A percentile compares a stretch with the other conserved stretches of the same genome.
Conservation (phyloP, 2,329 filamentous ascomycete genomes). For the Ophiostoma pallidulum region DNA sequence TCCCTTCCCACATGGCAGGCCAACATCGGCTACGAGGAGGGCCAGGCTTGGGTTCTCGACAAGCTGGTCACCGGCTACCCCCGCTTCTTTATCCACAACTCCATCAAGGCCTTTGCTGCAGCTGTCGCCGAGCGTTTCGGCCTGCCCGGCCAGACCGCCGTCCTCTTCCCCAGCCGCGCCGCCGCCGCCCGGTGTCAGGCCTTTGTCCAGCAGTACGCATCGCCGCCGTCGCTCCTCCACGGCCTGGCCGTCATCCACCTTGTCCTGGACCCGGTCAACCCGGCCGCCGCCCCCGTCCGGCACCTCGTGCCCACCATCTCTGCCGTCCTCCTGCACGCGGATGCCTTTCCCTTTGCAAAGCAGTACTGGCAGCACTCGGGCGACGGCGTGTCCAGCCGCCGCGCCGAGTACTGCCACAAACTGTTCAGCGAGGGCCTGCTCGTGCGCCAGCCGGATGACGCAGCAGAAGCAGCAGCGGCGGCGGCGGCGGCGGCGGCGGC, state of each 20-base stretch:
- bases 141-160: conserved; percentile 53
- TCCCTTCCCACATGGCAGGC: conserved; percentile 88
- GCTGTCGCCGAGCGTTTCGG: conserved; percentile 59
- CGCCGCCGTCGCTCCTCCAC: conserved; percentile 36
- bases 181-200: conserved; percentile 63
- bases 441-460: conserved; percentile 21
- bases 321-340: conserved; percentile 61
- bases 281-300: conserved; percentile 40
- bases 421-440: conserved; percentile 62
- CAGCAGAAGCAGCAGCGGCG: neutral
- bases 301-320: conserved; percentile 52
- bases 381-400: conserved; percentile 82
- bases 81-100: conserved; percentile 86
- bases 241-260: conserved; percentile 53
- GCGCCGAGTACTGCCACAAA: conserved; percentile 78
- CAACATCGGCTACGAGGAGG: conserved; percentile 91
- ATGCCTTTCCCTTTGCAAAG: conserved; percentile 66
- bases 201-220: conserved; percentile 56
- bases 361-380: conserved; percentile 96
- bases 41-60: conserved; percentile 72
- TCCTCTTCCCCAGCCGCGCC: conserved; percentile 68
- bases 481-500: neutral
- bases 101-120: conserved; percentile 62
- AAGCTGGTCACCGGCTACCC: conserved; percentile 79
- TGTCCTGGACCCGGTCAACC: conserved; percentile 47